Evolutionary conservation across 2,329 filamentous ascomycete species (phyloP), one percentile per base, ranked within the genome.

Genomic region (Zarea fungicola): DNA sequence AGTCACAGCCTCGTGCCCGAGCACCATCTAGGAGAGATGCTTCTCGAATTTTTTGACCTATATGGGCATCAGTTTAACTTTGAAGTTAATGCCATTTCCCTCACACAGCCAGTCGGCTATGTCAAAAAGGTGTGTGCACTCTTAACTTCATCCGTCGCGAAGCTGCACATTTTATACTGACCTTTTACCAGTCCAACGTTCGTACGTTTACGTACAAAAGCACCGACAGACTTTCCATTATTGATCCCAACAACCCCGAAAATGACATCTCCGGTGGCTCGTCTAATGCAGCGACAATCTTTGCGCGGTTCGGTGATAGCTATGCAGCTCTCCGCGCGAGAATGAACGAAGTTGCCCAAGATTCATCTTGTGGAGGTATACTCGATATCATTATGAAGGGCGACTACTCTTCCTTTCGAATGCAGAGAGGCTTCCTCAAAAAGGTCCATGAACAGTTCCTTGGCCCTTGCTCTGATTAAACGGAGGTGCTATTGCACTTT

Each of bases 261-360:
- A 97, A 97, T 63, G 93, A 99, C 60, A 93, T 99, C 22, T 85
- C 93, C 0, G 90, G 90, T 9, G 91, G 91, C 9, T 93, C 90
- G 0, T 77, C 74, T 39, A 86, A 88, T 55, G 87, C 86, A 7
- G 56, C 66, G 1, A 71, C 78, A 8, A 87, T 96, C 42, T 71
- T 88, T 55, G 63, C 73, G n/a, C 74, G 76, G 11, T 97, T 99
- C 64, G 71, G 77, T 1, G 69, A 81, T 2, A 87, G 87, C 0
- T 78, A 83, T 60, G 60, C 71, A 9, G 63, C 64, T 3, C 67
- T 95, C 14, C 71, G 75, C 40, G 64, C 76, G 4, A 76, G 79
- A 26, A 83, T 92, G 74, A 62, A 59, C 10, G 63, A 77, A 5
- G 60, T 87, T 3, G 63, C 69, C 0, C 56, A 61, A 9, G 58